These are phyloP conservation scores for Colletotrichum musae DNA, from an alignment of 2,329 filamentous ascomycete genomes.

Conservation along the genomic window DNA sequence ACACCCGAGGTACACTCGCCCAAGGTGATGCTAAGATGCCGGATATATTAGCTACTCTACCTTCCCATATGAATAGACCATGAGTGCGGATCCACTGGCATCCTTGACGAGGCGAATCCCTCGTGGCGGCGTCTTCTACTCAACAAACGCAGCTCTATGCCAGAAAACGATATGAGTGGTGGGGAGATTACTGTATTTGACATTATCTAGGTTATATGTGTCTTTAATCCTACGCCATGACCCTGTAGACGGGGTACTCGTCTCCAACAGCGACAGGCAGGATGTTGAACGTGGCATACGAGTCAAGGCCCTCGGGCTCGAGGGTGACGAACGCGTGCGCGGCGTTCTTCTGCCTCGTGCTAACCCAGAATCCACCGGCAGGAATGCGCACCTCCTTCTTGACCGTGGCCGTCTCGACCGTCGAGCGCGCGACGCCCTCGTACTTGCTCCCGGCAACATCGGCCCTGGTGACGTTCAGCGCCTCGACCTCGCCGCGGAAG, in stretches of 20 bases:
- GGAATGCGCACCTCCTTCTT: conserved; percentile 45
- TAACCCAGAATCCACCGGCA: conserved; percentile 49
- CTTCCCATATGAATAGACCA: too few relatives aligned
- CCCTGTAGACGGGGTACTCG: conserved; percentile 50
- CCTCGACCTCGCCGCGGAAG: conserved; percentile 48
- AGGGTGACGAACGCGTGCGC: conserved; percentile 48
- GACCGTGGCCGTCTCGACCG: conserved; percentile 42
- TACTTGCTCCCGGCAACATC: conserved; percentile 44
- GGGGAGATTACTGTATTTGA: neutral
- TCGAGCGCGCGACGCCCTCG: conserved; percentile 47
- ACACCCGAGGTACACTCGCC: too few relatives aligned
- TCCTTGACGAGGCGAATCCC: neutral
- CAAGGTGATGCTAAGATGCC: too few relatives aligned
- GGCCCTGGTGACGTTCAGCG: conserved; percentile 45
- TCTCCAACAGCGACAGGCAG: conserved; percentile 47
- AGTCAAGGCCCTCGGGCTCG: conserved; percentile 52
- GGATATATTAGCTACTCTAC: too few relatives aligned
- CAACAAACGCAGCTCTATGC: neutral
- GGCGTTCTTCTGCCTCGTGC: conserved; percentile 51
- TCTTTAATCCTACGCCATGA: conserved; percentile 25
- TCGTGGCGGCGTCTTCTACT: too few relatives aligned
- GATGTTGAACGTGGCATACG: conserved; percentile 50
- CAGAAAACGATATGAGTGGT: neutral
- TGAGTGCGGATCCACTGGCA: neutral
- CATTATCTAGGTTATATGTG: neutral